These are phyloP conservation scores for Lactarius hatsudake DNA, from an alignment of 768 basidiomycete genomes.

Conservation along the genomic window DNA sequence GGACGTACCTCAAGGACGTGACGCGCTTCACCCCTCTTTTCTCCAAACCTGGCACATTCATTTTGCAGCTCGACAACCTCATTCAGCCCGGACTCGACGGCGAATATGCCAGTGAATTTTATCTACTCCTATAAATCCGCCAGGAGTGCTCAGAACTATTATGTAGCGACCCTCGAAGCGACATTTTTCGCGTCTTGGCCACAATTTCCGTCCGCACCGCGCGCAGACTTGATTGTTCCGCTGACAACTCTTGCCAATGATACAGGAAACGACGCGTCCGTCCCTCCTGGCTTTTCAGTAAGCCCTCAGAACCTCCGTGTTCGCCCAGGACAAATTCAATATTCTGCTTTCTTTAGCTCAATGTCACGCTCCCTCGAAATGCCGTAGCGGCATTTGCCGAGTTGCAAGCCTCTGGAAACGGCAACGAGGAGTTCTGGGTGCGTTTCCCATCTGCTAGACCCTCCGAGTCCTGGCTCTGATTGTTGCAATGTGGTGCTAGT, in stretches of 20 bases:
- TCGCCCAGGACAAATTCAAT: not conserved
- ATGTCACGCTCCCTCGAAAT: constrained; percentile 68
- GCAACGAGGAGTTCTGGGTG: constrained; percentile 78
- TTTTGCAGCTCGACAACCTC: constrained; percentile 71
- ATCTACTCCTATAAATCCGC: not conserved
- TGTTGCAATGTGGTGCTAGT: constrained; percentile 39
- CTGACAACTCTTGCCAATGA: constrained; percentile 60
- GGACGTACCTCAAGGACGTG: constrained; percentile 76
- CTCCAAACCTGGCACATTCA: constrained; percentile 61
- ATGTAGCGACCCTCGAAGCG: constrained; percentile 59
- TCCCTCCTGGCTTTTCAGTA: constrained; percentile 73
- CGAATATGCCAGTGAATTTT: constrained; percentile 59
- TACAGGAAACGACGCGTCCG: constrained; percentile 67
- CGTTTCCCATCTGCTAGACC: constrained; percentile 19
- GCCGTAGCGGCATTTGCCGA: constrained; percentile 67
- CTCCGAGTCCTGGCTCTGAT: not conserved
- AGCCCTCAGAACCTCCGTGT: constrained; percentile 16
- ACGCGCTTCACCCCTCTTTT: constrained; percentile 72
- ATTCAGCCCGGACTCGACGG: constrained; percentile 57
- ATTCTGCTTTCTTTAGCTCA: constrained; percentile 41
- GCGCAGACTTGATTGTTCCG: constrained; percentile 49
- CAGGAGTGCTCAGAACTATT: not conserved
- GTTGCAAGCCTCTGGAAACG: constrained; percentile 65
- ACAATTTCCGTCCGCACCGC: constrained; percentile 51
- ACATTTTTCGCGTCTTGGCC: constrained; percentile 67